A percentile compares a stretch with the other conserved stretches of the same genome.
Evolutionary conservation across 495 filamentous ascomycete genomes (phyloP).

Genomic region (Trichoderma asperelloides): DNA sequence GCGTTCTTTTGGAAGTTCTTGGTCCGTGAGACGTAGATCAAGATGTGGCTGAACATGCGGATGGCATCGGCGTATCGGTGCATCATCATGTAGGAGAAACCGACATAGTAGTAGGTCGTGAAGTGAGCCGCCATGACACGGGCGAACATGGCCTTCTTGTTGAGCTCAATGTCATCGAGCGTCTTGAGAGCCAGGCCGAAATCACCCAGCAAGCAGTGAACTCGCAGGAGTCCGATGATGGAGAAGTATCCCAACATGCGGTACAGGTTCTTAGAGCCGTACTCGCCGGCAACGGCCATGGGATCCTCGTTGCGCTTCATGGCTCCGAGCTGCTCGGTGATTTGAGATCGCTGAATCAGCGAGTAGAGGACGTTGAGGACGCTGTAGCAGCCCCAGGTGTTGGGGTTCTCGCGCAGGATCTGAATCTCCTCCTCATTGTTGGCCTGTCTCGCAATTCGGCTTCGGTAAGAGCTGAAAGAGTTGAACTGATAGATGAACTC

Average conservation of each 20-base stretch:
- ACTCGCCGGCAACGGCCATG: constrained; percentile 78
- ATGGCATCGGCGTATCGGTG: constrained; percentile 97
- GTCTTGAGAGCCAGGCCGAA: constrained; percentile 98
- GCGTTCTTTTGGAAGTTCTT: constrained; percentile 99
- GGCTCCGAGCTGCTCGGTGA: constrained; percentile 89
- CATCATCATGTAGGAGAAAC: constrained; percentile 99
- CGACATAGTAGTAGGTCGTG: constrained; percentile 99
- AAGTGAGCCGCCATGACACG: constrained; percentile 99
- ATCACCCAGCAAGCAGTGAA: constrained; percentile 94
- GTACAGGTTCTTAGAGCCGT: constrained; percentile 85
- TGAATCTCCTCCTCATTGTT: constrained; percentile 82
- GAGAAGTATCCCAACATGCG: constrained; percentile 99
- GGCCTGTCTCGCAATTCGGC: constrained; percentile 76
- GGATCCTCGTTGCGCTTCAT: constrained; percentile 92
- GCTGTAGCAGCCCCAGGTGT: constrained; percentile 99
- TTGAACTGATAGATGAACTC: constrained; percentile 99
- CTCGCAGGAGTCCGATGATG: constrained; percentile 91
- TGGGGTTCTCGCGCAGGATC: constrained; percentile 88
- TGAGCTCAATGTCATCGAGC: constrained; percentile 96
- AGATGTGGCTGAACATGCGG: constrained; percentile 98
- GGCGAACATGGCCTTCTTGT: constrained; percentile 99
- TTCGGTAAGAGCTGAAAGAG: constrained; percentile 93
- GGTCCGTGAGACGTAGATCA: constrained; percentile 96
- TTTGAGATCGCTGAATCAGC: constrained; percentile 93
- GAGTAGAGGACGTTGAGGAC: constrained; percentile 99